Percentiles rank a stretch among this genome's conserved stretches.
phyloP scores from a whole-genome alignment of 2,329 filamentous ascomycete genomes.

The Epichloe bromicola region DNA sequence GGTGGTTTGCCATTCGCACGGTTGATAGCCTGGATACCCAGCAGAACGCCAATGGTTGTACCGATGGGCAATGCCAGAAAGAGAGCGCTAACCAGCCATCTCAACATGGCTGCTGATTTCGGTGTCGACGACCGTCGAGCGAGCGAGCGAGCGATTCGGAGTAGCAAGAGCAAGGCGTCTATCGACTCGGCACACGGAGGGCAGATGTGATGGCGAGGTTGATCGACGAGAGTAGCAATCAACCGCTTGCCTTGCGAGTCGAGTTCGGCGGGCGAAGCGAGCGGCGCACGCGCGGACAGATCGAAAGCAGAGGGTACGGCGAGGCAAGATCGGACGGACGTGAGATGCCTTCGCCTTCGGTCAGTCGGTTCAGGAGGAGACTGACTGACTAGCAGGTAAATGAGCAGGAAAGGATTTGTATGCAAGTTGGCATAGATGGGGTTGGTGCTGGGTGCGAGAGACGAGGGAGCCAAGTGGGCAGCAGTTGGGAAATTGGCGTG shows the following conservation, averaged over 20 bases:
- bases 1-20: constrained; percentile 28
- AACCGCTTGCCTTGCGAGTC: background rate
- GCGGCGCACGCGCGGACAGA: background rate
- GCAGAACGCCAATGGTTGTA: constrained; percentile 33
- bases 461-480: background rate
- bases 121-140: background rate
- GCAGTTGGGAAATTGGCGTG: no score
- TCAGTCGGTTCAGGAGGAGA: background rate
- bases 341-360: background rate
- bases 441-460: background rate
- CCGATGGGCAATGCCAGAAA: constrained; percentile 37
- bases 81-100: constrained; percentile 35
- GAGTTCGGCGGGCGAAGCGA: constrained; percentile 4
- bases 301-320: background rate
- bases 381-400: no score
- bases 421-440: background rate
- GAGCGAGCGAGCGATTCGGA: background rate
- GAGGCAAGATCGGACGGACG: background rate
- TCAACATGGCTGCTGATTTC: constrained; percentile 19
- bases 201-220: background rate
- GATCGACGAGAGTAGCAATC: background rate
- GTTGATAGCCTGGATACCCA: constrained; percentile 34
- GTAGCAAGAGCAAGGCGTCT: background rate
- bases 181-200: background rate
- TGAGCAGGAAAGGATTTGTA: background rate